Conservation (phyloP, 139 green algal species). For the Raphidocelis subcapitata region DNA sequence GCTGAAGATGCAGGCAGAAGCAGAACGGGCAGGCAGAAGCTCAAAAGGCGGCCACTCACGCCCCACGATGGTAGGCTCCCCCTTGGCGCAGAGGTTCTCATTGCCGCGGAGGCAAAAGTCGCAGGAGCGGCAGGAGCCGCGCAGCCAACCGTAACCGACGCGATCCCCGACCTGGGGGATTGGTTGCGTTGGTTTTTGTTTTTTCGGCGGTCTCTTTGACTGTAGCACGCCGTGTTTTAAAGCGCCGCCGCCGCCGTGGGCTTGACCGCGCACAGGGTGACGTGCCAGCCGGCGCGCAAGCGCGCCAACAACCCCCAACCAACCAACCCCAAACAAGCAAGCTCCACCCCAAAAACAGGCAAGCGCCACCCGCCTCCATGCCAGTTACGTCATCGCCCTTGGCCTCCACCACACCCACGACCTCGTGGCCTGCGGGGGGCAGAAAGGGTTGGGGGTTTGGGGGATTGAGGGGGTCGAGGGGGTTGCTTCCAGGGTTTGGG, state of each 20-base stretch:
- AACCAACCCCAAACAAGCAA: background rate
- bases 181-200: background rate
- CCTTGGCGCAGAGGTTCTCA: constrained; percentile 54
- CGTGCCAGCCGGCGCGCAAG: background rate
- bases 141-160: constrained; percentile 58
- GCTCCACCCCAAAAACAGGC: background rate
- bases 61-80: constrained; percentile 34
- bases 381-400: constrained; percentile 3
- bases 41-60: constrained; percentile 16
- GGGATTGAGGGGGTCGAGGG: too few species aligned
- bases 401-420: constrained; percentile 11
- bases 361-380: background rate
- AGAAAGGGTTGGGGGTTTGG: background rate
- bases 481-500: too few species aligned
- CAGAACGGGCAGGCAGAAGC: background rate
- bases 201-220: background rate
- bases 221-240: background rate
- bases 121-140: constrained; percentile 51
- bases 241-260: constrained; percentile 1
- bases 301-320: background rate
- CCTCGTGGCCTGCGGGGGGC: constrained; percentile 20
- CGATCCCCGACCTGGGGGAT: constrained; percentile 16
- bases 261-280: background rate
- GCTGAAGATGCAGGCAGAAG: background rate
- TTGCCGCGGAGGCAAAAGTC: constrained; percentile 42